Evolutionary conservation across 108 stramenopile genomes (phyloP), one percentile per base, ranked within the genome.

Genomic region (Asterionellopsis glacialis): DNA sequence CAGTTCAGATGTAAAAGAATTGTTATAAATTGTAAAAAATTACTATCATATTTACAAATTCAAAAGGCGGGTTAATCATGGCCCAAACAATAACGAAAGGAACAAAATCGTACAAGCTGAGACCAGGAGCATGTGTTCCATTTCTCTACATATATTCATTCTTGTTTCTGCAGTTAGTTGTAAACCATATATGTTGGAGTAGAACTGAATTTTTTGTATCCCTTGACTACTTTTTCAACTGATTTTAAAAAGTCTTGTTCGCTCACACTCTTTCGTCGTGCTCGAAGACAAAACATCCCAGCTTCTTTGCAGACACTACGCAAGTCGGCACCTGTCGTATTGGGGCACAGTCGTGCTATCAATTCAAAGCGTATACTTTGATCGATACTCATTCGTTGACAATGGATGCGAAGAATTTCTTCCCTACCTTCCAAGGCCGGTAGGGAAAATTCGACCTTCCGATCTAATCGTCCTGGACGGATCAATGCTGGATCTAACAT

Each of bases 231-330:
- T 7, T 33, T 33, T 33, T 33, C 33, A 33, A 33, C 7, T 7
- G 33, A 33, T 33, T 33, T 33, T 33, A 33, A 33, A 33, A 33
- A 33, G 33, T 33, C 33, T 33, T 33, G 33, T 33, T 33, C 33
- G 33, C 33, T 68, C 53, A 95, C 92, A 49, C 81, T 74, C 28
- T 63, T 69, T 45, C 84, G 70, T 42, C 88, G 91, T 44, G 78
- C 71, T 55, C 98, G 74, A 55, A 99, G 76, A 9, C 97, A 97
- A 55, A 99, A 70, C 97, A 99, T 99, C 39, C 98, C 98, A 24
- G 97, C 96, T 80, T 99, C 98, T 16, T 97, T 96, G 61, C 95
- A 96, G n/a, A 99, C 94, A 4, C 97, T 97, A 79, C 97, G 97
- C 41, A 97, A 54, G 77, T 96, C 95, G 6, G 98, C 98, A 11